Evolutionary conservation across 2,329 filamentous ascomycete species (phyloP).

Genomic region (Sclerotinia glacialis): DNA sequence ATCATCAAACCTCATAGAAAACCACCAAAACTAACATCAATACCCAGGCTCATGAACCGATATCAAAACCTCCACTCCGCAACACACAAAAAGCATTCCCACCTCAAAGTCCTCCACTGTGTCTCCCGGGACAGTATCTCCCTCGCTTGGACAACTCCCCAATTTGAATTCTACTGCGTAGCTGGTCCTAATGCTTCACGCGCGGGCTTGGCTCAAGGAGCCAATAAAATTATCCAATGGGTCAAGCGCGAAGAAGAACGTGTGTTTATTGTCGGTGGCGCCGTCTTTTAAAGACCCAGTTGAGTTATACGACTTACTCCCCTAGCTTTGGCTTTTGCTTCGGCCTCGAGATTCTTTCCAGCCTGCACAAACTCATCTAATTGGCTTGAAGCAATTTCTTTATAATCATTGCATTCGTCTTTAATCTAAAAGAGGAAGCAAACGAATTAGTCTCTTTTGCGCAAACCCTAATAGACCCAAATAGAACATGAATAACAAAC

Average conservation of each 20-base stretch:
- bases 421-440: slow-evolving; percentile 1
- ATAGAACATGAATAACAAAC: background rate
- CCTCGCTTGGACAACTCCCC: slow-evolving; percentile 84
- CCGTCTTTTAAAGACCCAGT: slow-evolving; percentile 56
- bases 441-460: background rate
- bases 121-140: slow-evolving; percentile 72
- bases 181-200: slow-evolving; percentile 69
- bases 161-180: slow-evolving; percentile 95
- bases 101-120: slow-evolving; percentile 82
- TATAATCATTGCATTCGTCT: background rate
- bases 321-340: background rate
- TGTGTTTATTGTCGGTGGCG: slow-evolving; percentile 96
- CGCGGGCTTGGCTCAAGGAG: slow-evolving; percentile 72
- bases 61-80: slow-evolving; percentile 83
- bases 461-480: background rate
- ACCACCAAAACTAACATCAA: slow-evolving; percentile 4
- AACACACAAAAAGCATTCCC: slow-evolving; percentile 79
- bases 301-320: background rate
- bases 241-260: slow-evolving; percentile 87
- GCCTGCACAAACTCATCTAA: background rate
- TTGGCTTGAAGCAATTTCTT: background rate
- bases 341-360: background rate
- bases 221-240: slow-evolving; percentile 89
- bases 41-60: slow-evolving; percentile 65
- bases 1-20: background rate